Evolutionary conservation across 345 rosid genomes (phyloP).

Genomic region (Brassica cretica): DNA sequence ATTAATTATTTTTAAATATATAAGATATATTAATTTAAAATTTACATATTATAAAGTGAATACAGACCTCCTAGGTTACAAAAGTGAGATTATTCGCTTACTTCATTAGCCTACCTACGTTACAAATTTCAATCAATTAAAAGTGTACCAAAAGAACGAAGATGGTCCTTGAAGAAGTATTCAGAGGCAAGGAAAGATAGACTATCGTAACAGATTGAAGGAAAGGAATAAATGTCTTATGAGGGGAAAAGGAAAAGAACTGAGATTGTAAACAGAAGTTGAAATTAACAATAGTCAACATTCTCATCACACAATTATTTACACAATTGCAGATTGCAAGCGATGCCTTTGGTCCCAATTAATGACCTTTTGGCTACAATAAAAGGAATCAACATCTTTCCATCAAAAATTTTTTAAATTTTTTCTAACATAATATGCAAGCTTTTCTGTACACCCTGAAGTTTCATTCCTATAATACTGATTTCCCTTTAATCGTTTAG

Average conservation of each 20-base stretch:
- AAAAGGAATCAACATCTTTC: no score
- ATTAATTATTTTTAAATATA: no score
- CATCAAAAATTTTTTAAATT: no score
- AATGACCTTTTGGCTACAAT: no score
- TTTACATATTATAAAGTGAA: background rate
- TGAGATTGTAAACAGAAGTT: background rate
- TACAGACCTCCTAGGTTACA: background rate
- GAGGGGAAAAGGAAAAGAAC: background rate
- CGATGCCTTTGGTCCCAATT: no score
- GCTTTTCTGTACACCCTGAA: background rate
- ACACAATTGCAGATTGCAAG: no score
- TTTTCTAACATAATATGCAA: background rate
- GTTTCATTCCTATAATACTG: background rate
- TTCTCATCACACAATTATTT: no score
- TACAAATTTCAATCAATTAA: background rate
- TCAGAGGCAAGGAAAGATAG: background rate
- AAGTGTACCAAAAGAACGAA: background rate
- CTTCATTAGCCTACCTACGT: background rate
- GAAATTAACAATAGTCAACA: no score
- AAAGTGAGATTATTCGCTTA: background rate
- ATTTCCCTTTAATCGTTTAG: background rate
- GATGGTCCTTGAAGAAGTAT: background rate
- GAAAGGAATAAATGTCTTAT: background rate
- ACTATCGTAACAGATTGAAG: background rate
- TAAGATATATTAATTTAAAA: no score